Evolutionary conservation across 768 basidiomycete genomes (phyloP), one percentile per base, ranked within the genome.

Genomic region (Naganishia friedmannii): DNA sequence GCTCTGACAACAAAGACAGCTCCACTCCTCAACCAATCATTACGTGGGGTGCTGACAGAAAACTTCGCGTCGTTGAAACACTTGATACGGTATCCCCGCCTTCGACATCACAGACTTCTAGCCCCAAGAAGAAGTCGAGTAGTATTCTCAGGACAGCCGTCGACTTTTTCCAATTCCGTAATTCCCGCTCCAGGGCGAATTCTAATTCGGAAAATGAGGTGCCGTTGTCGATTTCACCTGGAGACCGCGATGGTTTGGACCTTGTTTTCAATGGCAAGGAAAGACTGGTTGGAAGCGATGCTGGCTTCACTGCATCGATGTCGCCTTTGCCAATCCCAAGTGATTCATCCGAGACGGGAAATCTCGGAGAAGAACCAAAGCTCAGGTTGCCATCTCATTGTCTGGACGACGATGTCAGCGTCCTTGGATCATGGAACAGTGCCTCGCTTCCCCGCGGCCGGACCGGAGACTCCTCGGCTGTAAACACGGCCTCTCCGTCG

Each of bases 101-200:
- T 21, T 42, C 13, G 23, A 28, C 42, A 12, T 29, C 39, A 19
- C 60, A 39, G 26, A 45, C 4, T 45, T 19, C 39, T 3, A 28
- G 39, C 7, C 26, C 60, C 7, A 63, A 45, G 39, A 63, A 63
- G 26, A 63, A 63, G 39, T 26, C 37, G 23, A 29, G 37, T 42
- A 45, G 21, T 63, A 31, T 63, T 26, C 42, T 63, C 17, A 45
- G 29, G 42, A 63, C 23, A 15, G 60, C 60, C 1, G 60, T 63
- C 39, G 60, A 63, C 28, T 26, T 63, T 21, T 63, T 63, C 23
- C 60, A 63, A 15, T 45, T 63, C 12, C 60, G 60, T 6, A 63
- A 63, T 46, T 26, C 60, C 15, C 60, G 60, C 23, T 42, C 39
- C 15, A 26, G 23, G 39, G 31, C 23, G 5, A 45, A 29, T 23